Base-by-base conservation (phyloP, 2,329 filamentous ascomycete genomes). In the Cercospora beticola region DNA sequence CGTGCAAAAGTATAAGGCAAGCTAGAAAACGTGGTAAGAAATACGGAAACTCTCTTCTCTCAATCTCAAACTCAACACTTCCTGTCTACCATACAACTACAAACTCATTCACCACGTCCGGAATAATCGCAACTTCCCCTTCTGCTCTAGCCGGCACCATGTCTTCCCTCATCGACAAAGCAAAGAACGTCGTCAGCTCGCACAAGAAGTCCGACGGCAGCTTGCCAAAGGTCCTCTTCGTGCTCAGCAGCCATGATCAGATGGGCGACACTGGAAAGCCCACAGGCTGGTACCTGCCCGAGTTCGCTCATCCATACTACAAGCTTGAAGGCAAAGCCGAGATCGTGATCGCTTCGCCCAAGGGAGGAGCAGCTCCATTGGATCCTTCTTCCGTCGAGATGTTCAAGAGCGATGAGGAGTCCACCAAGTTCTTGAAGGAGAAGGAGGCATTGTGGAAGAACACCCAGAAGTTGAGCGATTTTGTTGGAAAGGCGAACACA, bases 251-350 rank as follows among this genome's bases (percentile, higher is more conserved):
- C 69, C 84, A 86, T 78, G 78, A 79, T 71, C 79, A 81, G 69
- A 79, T 85, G 62, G 81, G 81, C 62, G 74, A 77, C 73, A 79
- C 77, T 56, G 78, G 79, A 70, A 79, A 81, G 65, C 85, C 85
- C 9, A 92, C 90, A 0, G 90, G 90, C 71, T 92, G 90, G 90
- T 92, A 87, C 76, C 81, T 92, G 9, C 79, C 79, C 2, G 79
- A 78, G 59, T 74, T 77, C 43, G 77, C 78, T 0, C 78, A 81
- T 68, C 79, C 79, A 14, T 81, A 80, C 75, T 76, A 81, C 74
- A 76, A 79, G 65, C 75, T 81, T 6, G 76, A 71, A 64, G 73
- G 72, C 69, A 78, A 80, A 62, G 74, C 76, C 65, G 77, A 80
- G 57, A 79, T 81, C 68, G 78, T 76, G 8, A 73, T 81, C n/a